Conservation (phyloP, 139 green algal species). For the Micromonas commoda region DNA sequence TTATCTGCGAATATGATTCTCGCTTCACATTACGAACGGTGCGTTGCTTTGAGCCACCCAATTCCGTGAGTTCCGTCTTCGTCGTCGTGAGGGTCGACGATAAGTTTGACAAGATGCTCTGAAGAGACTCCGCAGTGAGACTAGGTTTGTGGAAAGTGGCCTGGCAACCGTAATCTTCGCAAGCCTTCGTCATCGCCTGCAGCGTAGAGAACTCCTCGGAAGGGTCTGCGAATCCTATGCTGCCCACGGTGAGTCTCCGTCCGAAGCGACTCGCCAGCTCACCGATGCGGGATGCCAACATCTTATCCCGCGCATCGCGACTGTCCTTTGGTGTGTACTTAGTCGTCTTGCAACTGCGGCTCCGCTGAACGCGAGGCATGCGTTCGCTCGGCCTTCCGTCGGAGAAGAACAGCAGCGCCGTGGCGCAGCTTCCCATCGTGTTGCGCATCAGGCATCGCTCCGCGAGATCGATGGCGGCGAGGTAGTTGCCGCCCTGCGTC, state of each 20-base stretch:
- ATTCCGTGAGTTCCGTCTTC: constrained; percentile 14
- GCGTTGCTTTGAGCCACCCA: constrained; percentile 5
- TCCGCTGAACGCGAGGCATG: neutral
- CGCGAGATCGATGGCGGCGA: constrained; percentile 31
- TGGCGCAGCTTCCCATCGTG: neutral
- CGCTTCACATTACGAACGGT: constrained; percentile 11
- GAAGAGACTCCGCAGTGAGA: constrained; percentile 10
- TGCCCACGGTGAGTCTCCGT: constrained; percentile 6
- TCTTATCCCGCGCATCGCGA: neutral
- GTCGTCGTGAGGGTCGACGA: neutral
- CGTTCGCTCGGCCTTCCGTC: constrained; percentile 42
- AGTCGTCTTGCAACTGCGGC: neutral
- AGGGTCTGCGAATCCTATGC: constrained; percentile 36
- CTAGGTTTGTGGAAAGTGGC: constrained; percentile 1
- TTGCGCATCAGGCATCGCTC: constrained; percentile 3
- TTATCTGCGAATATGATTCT: neutral
- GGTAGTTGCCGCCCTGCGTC: constrained; percentile 35
- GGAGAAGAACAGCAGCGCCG: constrained; percentile 38
- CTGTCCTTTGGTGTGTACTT: neutral
- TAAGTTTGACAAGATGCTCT: neutral
- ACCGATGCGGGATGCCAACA: constrained; percentile 6
- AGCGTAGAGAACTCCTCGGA: constrained; percentile 36
- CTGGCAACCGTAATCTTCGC: neutral
- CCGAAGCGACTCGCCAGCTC: constrained; percentile 8
- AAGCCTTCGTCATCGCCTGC: constrained; percentile 29